These are phyloP conservation scores for Apiotrichum siamense DNA, from an alignment of 1,284 basidiomycete species.

Conservation along the genomic window DNA sequence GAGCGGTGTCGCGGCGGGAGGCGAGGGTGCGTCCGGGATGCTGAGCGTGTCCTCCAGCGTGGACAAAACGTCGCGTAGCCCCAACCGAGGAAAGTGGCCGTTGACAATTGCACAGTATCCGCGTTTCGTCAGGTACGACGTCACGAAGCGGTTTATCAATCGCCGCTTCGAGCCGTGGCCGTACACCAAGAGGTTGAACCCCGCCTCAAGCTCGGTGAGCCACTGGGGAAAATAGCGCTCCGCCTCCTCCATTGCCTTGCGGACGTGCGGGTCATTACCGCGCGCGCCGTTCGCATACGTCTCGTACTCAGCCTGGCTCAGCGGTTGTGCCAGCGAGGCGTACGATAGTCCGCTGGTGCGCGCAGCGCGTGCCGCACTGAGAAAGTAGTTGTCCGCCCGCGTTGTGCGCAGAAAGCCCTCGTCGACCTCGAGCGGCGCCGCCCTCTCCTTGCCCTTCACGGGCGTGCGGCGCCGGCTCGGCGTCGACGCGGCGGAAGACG, in stretches of 20 bases:
- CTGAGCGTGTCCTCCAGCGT: slow-evolving; percentile 54
- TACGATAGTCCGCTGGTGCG: slow-evolving; percentile 71
- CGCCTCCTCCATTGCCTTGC: slow-evolving; percentile 19
- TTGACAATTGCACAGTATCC: slow-evolving; percentile 75
- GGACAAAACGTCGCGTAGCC: slow-evolving; percentile 62
- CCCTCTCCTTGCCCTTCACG: not conserved
- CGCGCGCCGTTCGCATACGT: slow-evolving; percentile 10
- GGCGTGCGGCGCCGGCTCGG: slow-evolving; percentile 18
- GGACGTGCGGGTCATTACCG: slow-evolving; percentile 18
- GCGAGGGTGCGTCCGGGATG: slow-evolving; percentile 44
- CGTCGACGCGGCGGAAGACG: slow-evolving; percentile 22
- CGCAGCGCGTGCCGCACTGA: slow-evolving; percentile 54
- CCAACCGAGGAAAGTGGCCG: slow-evolving; percentile 65
- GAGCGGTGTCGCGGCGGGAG: slow-evolving; percentile 35
- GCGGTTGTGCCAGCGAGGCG: slow-evolving; percentile 61
- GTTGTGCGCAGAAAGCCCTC: slow-evolving; percentile 44
- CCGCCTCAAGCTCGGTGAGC: slow-evolving; percentile 63
- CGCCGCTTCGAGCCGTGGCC: slow-evolving; percentile 78
- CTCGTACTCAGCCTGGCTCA: slow-evolving; percentile 42
- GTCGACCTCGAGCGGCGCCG: slow-evolving; percentile 12
- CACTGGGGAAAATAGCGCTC: slow-evolving; percentile 49
- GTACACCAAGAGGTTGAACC: slow-evolving; percentile 79
- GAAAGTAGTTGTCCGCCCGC: slow-evolving; percentile 75
- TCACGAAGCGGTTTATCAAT: slow-evolving; percentile 67
- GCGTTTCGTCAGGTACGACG: slow-evolving; percentile 51